Evolutionary conservation across 352 stramenopile genomes (phyloP), one percentile per base, ranked within the genome.

Genomic region (Phytophthora cactorum): DNA sequence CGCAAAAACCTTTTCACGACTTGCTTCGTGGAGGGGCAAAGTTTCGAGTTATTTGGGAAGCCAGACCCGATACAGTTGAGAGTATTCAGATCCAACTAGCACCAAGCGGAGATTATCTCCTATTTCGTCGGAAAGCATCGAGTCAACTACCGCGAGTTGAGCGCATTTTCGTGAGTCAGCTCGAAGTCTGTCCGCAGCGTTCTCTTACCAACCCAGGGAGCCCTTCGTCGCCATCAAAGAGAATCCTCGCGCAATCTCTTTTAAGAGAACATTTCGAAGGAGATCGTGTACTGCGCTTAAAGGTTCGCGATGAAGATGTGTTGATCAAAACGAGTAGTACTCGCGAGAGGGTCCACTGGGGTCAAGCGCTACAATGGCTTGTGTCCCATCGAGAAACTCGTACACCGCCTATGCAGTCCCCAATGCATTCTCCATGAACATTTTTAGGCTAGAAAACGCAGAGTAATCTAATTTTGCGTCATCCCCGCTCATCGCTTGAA

Each of bases 351-450:
- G 61, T 68, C 1, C 53, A 59, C 36, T 86, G 73, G 77, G 75
- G 82, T 60, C 61, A 79, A 29, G 77, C 70, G 0, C 49, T 86
- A 12, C 72, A 84, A 49, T 85, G 75, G 72, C 61, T 86, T 28
- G 57, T 82, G 54, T 55, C 46, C 14, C 66, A 56, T 52, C 53
- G 54, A 25, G 38, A 58, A 4, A 29, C 12, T 27, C 29, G 25
- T 44, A 41, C 46, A 43, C 59, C 32, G 17, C 49, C 27, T 9
- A 10, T 29, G 11, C 53, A 60, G 46, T 27, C 43, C 12, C 46
- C 15, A 11, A 36, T 34, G 11, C 27, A 54, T 41, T 54, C 17
- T 46, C 9, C 29, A 50, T 45, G 31, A 60, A 39, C 58, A 55
- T 38, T 64, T 59, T 54, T 52, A 57, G 58, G 45, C 15, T 54